Evolutionary conservation across 1,139 yeast species (phyloP).

Genomic region (Taiozyma sp.): DNA sequence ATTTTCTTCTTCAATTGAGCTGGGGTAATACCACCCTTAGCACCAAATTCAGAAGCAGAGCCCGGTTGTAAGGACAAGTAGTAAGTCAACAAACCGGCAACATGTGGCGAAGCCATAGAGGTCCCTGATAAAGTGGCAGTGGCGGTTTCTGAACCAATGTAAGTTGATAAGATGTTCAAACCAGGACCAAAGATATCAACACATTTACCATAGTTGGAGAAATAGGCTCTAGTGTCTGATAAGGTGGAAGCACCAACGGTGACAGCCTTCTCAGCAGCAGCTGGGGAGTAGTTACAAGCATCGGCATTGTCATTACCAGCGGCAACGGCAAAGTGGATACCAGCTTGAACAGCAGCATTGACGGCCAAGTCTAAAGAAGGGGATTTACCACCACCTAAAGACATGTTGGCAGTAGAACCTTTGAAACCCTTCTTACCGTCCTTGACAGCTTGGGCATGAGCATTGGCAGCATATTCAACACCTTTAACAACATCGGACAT

Average conservation of each 20-base stretch:
- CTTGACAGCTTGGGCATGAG: conserved; percentile 55
- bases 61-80: conserved; percentile 90
- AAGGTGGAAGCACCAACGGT: conserved; percentile 83
- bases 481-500: conserved; percentile 82
- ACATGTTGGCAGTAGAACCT: conserved; percentile 88
- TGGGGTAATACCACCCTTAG: conserved; percentile 68
- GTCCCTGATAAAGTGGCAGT: conserved; percentile 95
- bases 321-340: conserved; percentile 81
- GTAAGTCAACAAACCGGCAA: conserved; percentile 86
- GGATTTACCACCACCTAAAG: conserved; percentile 84
- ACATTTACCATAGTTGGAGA: conserved; percentile 80
- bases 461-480: conserved; percentile 70
- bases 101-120: conserved; percentile 98
- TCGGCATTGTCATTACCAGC: conserved; percentile 87
- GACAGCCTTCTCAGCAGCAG: conserved; percentile 68
- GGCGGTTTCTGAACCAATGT: conserved; percentile 79
- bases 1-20: conserved; percentile 85
- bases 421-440: conserved; percentile 61
- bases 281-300: conserved; percentile 84
- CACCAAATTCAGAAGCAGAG: conserved; percentile 65
- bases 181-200: conserved; percentile 88
- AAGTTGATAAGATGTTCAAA: conserved; percentile 73
- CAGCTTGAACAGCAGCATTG: conserved; percentile 77
- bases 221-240: conserved; percentile 71
- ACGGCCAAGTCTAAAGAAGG: conserved; percentile 80